Evolutionary conservation across 129 eudicot genomes (phyloP), one percentile per base, ranked within the genome.

Genomic region (Logfia minima): DNA sequence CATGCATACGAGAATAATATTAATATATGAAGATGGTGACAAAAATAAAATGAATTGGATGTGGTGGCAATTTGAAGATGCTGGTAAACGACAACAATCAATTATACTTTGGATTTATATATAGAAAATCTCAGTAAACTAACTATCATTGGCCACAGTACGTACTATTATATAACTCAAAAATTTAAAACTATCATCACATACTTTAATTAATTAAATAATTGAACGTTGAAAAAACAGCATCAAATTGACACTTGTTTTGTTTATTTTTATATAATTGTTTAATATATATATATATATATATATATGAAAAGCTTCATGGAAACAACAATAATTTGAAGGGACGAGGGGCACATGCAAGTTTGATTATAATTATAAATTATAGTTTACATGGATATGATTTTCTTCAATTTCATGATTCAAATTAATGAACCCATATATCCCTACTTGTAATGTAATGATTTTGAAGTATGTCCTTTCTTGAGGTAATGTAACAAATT

Each of bases 211-310:
- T 43, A 75, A 63, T 45, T 63, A 65, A 80, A 80, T 66, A 75
- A 65, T 66, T 80, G 75, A 58, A 58, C 80, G 80, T 80, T 80
- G 80, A 80, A 80, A 56, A 37, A 18, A 62, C 63, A 39, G 79
- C 84, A 80, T 80, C 84, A 74, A 80, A 61, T 80, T 74, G 84
- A 80, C 79, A 67, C 64, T 56, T 59, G 84, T 66, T 74, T 18
- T 45, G 56, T 41, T 19, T 41, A 60, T 70, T 61, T 45, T 59
- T 59, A 58, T 59, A 59, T 22, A 22, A 18, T 45, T 45, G 16
- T 61, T 9, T 10, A 16, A 5, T 65, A 65, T 5, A 64, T 64
- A 16, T 13, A 52, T 14, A 52, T 52, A 52, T 31, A 14, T 52
- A 52, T 14, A 14, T 71, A 31, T 39, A 79, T 35, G 59, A 34